Conservation (phyloP, 768 basidiomycete species). For the Mycena galericulata region DNA sequence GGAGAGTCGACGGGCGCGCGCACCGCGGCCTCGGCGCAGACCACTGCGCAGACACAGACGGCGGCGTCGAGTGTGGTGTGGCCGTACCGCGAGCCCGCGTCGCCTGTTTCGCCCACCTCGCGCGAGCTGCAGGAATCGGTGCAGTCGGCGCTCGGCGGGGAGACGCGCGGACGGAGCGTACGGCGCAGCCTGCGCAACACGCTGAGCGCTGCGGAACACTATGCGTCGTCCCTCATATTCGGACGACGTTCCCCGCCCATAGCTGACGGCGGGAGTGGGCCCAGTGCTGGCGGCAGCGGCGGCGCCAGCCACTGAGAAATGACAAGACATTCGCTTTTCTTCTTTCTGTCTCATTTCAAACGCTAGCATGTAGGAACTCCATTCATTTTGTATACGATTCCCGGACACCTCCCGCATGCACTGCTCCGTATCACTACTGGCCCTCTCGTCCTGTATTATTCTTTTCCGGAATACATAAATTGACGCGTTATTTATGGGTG, state of each 20-base stretch:
- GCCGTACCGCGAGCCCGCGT: slow-evolving; percentile 59
- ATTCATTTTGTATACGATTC: slow-evolving; percentile 28
- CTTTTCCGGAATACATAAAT: neutral
- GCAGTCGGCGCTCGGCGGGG: slow-evolving; percentile 45
- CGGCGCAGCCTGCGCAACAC: slow-evolving; percentile 77
- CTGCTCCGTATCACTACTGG: neutral
- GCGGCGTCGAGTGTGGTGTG: slow-evolving; percentile 46
- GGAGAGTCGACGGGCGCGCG: neutral
- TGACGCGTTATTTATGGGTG: slow-evolving; percentile 30
- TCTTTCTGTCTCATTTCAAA: no score
- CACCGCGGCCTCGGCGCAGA: neutral
- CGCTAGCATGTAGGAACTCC: slow-evolving; percentile 17
- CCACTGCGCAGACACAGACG: slow-evolving; percentile 10
- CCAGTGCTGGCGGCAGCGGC: neutral
- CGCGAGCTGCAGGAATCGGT: slow-evolving; percentile 58
- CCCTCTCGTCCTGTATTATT: slow-evolving; percentile 13
- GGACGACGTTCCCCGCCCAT: slow-evolving; percentile 56
- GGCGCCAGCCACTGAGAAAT: neutral
- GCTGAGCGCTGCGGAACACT: slow-evolving; percentile 76
- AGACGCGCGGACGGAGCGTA: slow-evolving; percentile 68
- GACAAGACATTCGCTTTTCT: neutral
- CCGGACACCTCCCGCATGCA: slow-evolving; percentile 9
- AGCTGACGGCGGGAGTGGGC: slow-evolving; percentile 21
- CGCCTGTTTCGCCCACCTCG: slow-evolving; percentile 46
- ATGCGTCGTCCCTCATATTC: slow-evolving; percentile 73